A percentile compares a stretch with the other conserved stretches of the same genome.
Conservation (phyloP, 2,329 filamentous ascomycete species). For the Ampelomyces quisqualis region DNA sequence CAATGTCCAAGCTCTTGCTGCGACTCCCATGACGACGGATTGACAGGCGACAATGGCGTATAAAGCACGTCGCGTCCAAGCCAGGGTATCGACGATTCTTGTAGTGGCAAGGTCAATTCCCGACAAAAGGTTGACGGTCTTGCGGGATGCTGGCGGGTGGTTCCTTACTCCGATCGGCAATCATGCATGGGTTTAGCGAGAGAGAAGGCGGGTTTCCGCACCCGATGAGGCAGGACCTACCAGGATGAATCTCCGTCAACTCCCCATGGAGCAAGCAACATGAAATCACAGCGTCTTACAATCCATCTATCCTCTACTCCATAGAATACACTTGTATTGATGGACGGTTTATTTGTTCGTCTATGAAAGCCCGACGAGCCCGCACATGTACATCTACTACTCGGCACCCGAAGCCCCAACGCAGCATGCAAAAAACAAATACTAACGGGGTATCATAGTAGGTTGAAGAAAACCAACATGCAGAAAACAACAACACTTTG, state of each 20-base stretch:
- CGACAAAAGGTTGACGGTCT: slow-evolving; percentile 5
- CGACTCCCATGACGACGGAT: slow-evolving; percentile 11
- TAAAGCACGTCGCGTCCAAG: neutral
- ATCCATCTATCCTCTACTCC: no score
- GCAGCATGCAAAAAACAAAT: no score
- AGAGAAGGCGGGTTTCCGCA: slow-evolving; percentile 1
- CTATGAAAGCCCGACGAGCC: no score
- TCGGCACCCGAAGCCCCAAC: no score
- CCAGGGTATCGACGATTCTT: slow-evolving; percentile 6
- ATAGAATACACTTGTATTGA: no score
- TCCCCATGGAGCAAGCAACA: neutral
- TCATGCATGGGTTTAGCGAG: slow-evolving; percentile 2
- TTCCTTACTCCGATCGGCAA: slow-evolving; percentile 9
- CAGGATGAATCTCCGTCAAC: slow-evolving; percentile 3
- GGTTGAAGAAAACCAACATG: neutral
- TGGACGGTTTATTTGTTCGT: no score
- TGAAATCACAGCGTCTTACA: neutral
- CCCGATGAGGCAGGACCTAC: slow-evolving; percentile 11
- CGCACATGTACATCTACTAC: no score
- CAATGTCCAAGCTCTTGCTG: slow-evolving; percentile 23
- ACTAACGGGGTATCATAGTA: slow-evolving; percentile 8
- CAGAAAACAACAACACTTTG: no score
- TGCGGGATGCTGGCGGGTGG: slow-evolving; percentile 3
- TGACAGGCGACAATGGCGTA: neutral
- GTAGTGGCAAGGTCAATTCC: slow-evolving; percentile 8